phyloP scores from a whole-genome alignment of 108 stramenopile species.

The Cyclotella atomus region DNA sequence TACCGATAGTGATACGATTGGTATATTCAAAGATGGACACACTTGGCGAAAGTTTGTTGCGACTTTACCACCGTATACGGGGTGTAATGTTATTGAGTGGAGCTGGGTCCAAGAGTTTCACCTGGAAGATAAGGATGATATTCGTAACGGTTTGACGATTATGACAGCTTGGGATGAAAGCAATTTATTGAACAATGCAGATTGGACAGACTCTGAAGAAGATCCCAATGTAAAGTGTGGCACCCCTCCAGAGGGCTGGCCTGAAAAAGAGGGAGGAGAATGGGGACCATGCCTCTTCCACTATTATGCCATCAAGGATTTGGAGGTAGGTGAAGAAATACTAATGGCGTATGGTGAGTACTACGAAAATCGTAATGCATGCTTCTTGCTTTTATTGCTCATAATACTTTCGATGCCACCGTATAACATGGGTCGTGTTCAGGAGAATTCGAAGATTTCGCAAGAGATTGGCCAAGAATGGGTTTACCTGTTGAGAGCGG shows the following conservation, averaged over 20 bases:
- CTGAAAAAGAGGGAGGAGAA: constrained; percentile 4
- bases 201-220: constrained; percentile 22
- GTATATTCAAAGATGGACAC: constrained; percentile 41
- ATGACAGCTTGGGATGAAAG: constrained; percentile 38
- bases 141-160: constrained; percentile 41
- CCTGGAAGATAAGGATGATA: constrained; percentile 12
- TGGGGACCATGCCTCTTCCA: constrained; percentile 40
- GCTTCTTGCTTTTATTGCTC: too few relatives aligned
- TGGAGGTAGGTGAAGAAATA: constrained; percentile 39
- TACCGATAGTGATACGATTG: constrained; percentile 28
- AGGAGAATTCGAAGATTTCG: constrained; percentile 18
- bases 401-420: too few relatives aligned
- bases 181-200: constrained; percentile 38
- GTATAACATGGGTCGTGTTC: too few relatives aligned
- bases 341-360: constrained; percentile 32
- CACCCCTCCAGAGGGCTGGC: constrained; percentile 11
- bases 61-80: constrained; percentile 29
- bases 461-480: constrained; percentile 3
- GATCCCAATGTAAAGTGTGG: constrained; percentile 31
- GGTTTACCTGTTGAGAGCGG: constrained; percentile 6
- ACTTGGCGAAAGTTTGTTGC: constrained; percentile 40
- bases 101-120: constrained; percentile 24
- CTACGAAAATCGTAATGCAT: too few relatives aligned
- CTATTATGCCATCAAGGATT: constrained; percentile 37
- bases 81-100: constrained; percentile 44